These are phyloP conservation scores for Ambrosia trifida DNA, from an alignment of 129 eudicot species.

Conservation along the genomic window DNA sequence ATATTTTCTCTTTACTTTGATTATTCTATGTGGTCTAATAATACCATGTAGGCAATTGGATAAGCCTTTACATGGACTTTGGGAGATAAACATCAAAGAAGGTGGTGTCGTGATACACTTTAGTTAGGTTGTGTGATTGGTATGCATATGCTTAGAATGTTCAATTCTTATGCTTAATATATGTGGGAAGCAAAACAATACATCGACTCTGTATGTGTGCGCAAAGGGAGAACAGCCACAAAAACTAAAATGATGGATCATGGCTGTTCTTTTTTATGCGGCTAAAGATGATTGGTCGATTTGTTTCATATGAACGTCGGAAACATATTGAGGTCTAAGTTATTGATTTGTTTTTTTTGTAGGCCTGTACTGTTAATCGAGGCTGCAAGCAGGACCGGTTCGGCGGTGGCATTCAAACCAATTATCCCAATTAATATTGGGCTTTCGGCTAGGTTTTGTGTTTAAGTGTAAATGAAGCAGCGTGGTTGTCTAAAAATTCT, in stretches of 20 bases:
- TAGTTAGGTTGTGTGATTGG: background rate
- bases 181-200: background rate
- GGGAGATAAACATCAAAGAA: background rate
- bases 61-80: slow-evolving; percentile 5
- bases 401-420: too few species aligned
- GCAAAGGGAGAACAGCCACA: too few species aligned
- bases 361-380: too few species aligned
- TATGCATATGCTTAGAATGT: too few species aligned
- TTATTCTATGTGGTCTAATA: background rate
- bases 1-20: too few species aligned
- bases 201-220: background rate
- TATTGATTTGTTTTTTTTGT: background rate
- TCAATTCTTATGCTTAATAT: background rate
- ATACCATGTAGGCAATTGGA: background rate
- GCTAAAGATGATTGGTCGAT: background rate
- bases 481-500: too few species aligned
- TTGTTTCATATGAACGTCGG: background rate
- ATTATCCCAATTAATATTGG: too few species aligned
- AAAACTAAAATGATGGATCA: too few species aligned
- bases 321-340: background rate
- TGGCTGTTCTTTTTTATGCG: too few species aligned
- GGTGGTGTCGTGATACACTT: slow-evolving; percentile 7
- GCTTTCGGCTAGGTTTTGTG: too few species aligned
- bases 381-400: too few species aligned
- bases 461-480: too few species aligned